Conservation (phyloP, 2,329 filamentous ascomycete genomes). For the Xylaria sp. region DNA sequence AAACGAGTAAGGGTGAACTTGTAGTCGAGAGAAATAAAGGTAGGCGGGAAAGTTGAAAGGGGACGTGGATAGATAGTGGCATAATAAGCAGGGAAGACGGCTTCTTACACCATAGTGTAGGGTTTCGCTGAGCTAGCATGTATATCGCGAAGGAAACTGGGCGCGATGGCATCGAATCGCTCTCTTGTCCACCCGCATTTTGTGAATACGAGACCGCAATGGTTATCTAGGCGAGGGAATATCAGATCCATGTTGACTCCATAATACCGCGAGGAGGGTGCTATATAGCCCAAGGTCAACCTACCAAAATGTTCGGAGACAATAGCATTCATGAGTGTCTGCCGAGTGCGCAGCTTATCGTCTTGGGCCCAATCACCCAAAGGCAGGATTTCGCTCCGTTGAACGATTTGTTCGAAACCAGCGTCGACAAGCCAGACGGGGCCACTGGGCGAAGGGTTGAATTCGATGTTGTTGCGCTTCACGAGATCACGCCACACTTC, state of each 20-base stretch:
- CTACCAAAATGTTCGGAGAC: slow-evolving; percentile 33
- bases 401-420: slow-evolving; percentile 38
- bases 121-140: slow-evolving; percentile 18
- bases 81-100: not conserved
- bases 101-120: slow-evolving; percentile 28
- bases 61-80: not conserved
- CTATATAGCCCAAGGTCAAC: slow-evolving; percentile 5
- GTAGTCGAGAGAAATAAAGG: not conserved
- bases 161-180: slow-evolving; percentile 23
- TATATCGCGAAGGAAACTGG: slow-evolving; percentile 24
- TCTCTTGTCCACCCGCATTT: slow-evolving; percentile 27
- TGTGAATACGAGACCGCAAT: slow-evolving; percentile 26
- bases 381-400: slow-evolving; percentile 40
- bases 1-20: not conserved
- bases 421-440: slow-evolving; percentile 33
- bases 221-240: slow-evolving; percentile 15
- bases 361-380: slow-evolving; percentile 38
- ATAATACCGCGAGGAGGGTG: not conserved
- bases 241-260: not conserved
- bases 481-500: slow-evolving; percentile 28
- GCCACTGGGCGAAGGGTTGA: slow-evolving; percentile 36
- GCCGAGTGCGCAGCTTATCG: slow-evolving; percentile 35
- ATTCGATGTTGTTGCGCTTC: slow-evolving; percentile 34
- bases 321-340: slow-evolving; percentile 35
- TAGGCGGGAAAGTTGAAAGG: not conserved